Evolutionary conservation across 2,329 filamentous ascomycete genomes (phyloP), one percentile per base, ranked within the genome.

Genomic region (Fusarium oligoseptatum): DNA sequence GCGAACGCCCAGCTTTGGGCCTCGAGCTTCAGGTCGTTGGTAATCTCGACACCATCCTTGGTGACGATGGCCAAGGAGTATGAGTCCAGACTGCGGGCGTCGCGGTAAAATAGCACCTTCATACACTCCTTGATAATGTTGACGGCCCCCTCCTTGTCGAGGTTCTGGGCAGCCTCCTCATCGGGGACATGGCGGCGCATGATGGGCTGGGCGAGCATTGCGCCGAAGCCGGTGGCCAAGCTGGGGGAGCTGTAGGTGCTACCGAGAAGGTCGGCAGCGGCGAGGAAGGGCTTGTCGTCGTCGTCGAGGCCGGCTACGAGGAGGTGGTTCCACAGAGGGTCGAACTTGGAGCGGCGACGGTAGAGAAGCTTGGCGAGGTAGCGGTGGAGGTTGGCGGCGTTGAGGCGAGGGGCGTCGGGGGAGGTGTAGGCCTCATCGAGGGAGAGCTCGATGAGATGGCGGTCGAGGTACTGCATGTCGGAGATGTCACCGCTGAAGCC

Each of bases 401-500:
- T 95, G 80, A 99, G 92, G 77, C 87, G 85, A 27, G 81, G 77
- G 65, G 78, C 72, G 70, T 81, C 79, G 71, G 83, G 79, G 48
- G 83, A 82, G 76, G 84, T 89, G 88, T 99, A 98, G 82, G 95
- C 93, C 88, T 98, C 95, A 83, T 93, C 90, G 84, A 97, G 95
- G 82, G 94, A 92, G 79, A 98, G 93, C 73, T 94, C 93, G 81
- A 90, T 92, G 78, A 99, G 92, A 81, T 98, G 91, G 78, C 97
- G 92, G 90, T 98, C 94, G 77, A 99, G 92, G 88, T 97, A 97
- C 88, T 99, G 97, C 97, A 99, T 98, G 88, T 99, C 97, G 75
- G 94, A 97, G 79, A 99, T 93, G 87, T 99, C 97, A 83, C 97
- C 97, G 83, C 95, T 95, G 86, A 98, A 97, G 80, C 97, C 97